phyloP scores from a whole-genome alignment of 2,329 filamentous ascomycete genomes.

The Penicillium frequentans region DNA sequence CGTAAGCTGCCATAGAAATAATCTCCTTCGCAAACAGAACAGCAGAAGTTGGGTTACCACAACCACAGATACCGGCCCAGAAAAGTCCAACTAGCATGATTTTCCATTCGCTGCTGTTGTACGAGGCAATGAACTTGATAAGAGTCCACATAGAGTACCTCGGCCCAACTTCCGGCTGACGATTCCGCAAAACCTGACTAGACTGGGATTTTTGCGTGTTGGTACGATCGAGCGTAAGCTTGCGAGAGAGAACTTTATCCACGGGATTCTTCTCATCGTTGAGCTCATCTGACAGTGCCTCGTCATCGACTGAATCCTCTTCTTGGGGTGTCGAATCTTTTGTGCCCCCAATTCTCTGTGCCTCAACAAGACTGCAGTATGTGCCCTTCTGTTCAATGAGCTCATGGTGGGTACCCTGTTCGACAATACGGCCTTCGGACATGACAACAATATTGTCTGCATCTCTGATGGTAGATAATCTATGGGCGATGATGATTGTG shows the following conservation, averaged over 20 bases:
- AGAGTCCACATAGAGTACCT: slow-evolving; percentile 63
- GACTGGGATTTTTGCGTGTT: background rate
- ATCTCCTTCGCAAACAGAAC: background rate
- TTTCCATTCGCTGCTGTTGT: slow-evolving; percentile 8
- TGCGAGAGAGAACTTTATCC: background rate
- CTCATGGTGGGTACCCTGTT: slow-evolving; percentile 49
- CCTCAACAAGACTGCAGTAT: slow-evolving; percentile 5
- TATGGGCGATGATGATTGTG: slow-evolving; percentile 53
- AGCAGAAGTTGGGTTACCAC: background rate
- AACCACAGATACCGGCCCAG: slow-evolving; percentile 1
- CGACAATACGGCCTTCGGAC: slow-evolving; percentile 39
- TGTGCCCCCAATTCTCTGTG: background rate
- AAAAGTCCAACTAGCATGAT: background rate
- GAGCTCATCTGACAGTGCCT: background rate
- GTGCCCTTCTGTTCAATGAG: slow-evolving; percentile 6
- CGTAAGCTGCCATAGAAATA: background rate
- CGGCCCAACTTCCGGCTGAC: background rate
- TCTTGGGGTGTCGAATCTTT: background rate
- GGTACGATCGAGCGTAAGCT: background rate
- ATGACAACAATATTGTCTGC: slow-evolving; percentile 19
- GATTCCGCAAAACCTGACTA: background rate
- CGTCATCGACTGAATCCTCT: background rate
- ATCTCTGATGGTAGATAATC: slow-evolving; percentile 15
- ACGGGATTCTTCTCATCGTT: background rate
- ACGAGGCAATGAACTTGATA: slow-evolving; percentile 5